Percentiles rank a stretch among this genome's conserved stretches.
Evolutionary conservation across 2,329 filamentous ascomycete species (phyloP).

Genomic region (Davidsoniella australis): DNA sequence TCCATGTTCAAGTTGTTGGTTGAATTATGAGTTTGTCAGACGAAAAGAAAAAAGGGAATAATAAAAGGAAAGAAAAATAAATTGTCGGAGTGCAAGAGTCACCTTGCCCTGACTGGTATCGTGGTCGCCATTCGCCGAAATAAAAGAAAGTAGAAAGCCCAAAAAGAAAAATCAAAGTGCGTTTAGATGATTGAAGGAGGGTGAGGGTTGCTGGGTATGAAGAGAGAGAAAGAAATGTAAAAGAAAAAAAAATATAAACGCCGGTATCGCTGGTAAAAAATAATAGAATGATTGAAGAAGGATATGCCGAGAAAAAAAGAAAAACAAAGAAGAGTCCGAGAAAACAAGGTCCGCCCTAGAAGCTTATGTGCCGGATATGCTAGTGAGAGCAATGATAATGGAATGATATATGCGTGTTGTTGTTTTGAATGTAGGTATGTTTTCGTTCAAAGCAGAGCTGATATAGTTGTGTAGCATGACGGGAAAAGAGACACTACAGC

Average conservation of each 20-base stretch:
- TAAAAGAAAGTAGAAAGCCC: constrained; percentile 4
- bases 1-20: neutral
- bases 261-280: neutral
- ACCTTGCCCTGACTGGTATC: constrained; percentile 11
- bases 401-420: neutral
- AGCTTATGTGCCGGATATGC: neutral
- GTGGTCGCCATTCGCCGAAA: constrained; percentile 10
- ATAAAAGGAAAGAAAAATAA: constrained; percentile 5
- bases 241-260: constrained; percentile 4
- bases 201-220: neutral
- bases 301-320: neutral
- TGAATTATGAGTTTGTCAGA: neutral
- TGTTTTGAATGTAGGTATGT: neutral
- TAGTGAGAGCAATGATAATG: neutral
- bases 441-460: neutral
- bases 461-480: neutral
- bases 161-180: neutral
- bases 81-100: constrained; percentile 1
- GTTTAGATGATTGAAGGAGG: neutral
- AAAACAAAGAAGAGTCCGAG: neutral
- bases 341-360: neutral
- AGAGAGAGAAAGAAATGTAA: constrained; percentile 3
- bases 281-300: neutral
- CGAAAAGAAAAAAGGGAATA: neutral
- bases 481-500: no score